phyloP scores from a whole-genome alignment of 345 rosid genomes.

The Lepidium aucheri region DNA sequence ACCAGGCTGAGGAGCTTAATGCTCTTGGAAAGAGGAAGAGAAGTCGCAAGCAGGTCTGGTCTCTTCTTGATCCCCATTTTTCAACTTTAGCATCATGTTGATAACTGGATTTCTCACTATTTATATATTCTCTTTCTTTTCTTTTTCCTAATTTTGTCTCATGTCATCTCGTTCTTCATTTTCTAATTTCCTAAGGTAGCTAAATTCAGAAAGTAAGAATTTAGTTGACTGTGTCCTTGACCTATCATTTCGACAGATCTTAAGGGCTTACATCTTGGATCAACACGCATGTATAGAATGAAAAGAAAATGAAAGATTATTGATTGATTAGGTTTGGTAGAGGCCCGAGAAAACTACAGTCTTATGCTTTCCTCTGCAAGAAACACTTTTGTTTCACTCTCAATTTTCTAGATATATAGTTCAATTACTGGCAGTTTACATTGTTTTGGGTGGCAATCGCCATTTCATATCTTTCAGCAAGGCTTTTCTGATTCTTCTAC shows the following conservation, averaged over 20 bases:
- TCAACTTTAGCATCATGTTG: not conserved
- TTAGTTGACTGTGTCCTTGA: not conserved
- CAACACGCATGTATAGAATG: not conserved
- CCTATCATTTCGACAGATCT: not conserved
- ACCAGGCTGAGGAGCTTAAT: slow-evolving; percentile 75
- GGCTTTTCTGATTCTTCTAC: slow-evolving; percentile 17
- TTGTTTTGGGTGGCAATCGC: not conserved
- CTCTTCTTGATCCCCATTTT: slow-evolving; percentile 1
- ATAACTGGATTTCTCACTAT: not conserved
- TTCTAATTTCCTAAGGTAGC: slow-evolving; percentile 4
- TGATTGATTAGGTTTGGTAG: not conserved
- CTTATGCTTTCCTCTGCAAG: not conserved
- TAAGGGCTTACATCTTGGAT: not conserved
- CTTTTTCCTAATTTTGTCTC: not conserved
- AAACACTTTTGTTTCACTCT: not conserved
- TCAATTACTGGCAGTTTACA: not conserved
- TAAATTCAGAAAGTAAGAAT: not conserved
- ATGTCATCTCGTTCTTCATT: not conserved
- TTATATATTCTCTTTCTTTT: not conserved
- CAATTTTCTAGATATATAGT: not conserved
- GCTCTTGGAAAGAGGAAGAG: slow-evolving; percentile 94
- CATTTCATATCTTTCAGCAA: not conserved
- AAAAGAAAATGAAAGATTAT: not conserved
- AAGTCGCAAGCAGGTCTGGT: slow-evolving; percentile 84
- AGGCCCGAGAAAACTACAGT: not conserved